Evolutionary conservation across 2,329 filamentous ascomycete species (phyloP).

Genomic region (Aureobasidium sp.): DNA sequence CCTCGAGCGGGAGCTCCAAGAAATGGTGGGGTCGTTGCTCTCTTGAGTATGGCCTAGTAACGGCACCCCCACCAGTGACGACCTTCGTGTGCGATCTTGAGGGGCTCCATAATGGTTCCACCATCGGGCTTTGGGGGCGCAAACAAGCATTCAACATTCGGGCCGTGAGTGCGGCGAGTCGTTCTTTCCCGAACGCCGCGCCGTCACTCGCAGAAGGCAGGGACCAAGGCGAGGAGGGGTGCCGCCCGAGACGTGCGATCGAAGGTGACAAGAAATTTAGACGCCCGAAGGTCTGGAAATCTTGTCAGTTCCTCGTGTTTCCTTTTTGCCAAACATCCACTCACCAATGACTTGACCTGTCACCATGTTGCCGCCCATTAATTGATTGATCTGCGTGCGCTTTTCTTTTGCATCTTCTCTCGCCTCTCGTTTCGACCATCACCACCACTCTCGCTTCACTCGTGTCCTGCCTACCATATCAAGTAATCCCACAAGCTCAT

Average conservation of each 20-base stretch:
- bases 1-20: conserved; percentile 4
- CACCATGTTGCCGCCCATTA: conserved; percentile 6
- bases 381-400: background rate
- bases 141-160: background rate
- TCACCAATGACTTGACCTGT: background rate
- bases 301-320: background rate
- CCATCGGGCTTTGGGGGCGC: background rate
- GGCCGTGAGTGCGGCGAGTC: background rate
- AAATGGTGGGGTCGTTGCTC: conserved; percentile 1
- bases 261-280: background rate
- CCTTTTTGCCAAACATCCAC: background rate
- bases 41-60: background rate
- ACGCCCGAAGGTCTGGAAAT: background rate
- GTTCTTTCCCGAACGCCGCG: background rate
- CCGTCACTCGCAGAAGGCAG: background rate
- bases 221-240: background rate
- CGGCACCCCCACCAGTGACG: background rate
- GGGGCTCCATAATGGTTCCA: background rate
- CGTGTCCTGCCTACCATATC: background rate
- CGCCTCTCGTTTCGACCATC: background rate
- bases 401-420: background rate
- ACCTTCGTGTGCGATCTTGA: background rate
- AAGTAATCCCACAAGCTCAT: background rate
- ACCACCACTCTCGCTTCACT: background rate
- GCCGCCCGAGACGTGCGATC: background rate